phyloP scores from a whole-genome alignment of 805 yeast species.

The Wickerhamomyces kurtzmanii region DNA sequence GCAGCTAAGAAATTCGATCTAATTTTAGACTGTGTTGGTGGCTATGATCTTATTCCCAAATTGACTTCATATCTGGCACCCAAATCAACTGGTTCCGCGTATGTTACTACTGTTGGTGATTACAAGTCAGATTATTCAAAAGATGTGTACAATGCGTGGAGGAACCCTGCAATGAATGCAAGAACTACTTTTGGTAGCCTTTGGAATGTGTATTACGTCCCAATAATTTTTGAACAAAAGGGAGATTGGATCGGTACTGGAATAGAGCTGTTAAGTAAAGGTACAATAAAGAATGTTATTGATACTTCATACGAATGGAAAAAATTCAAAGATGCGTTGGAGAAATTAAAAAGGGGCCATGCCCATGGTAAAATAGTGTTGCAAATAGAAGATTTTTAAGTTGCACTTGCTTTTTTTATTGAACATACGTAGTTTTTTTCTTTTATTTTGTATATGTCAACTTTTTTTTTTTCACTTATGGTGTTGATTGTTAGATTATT shows the following conservation, averaged over 20 bases:
- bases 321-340: constrained; percentile 44
- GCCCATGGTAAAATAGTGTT: constrained; percentile 66
- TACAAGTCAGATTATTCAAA: constrained; percentile 27
- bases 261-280: constrained; percentile 33
- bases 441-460: neutral
- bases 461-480: constrained; percentile 1
- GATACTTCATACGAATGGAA: constrained; percentile 51
- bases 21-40: constrained; percentile 68
- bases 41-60: constrained; percentile 38
- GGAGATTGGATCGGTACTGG: constrained; percentile 32
- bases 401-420: no score
- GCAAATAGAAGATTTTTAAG: constrained; percentile 29
- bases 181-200: constrained; percentile 24
- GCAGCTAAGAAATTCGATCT: constrained; percentile 37
- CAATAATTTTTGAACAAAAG: constrained; percentile 20
- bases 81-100: constrained; percentile 35
- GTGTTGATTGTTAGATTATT: no score
- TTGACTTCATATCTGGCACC: constrained; percentile 32
- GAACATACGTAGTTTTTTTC: neutral
- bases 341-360: constrained; percentile 36
- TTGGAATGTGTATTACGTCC: constrained; percentile 26
- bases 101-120: constrained; percentile 59
- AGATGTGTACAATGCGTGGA: constrained; percentile 25
- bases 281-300: constrained; percentile 35
- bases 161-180: constrained; percentile 22